Percentiles rank a stretch among this genome's conserved stretches.
These are phyloP conservation scores for Pachyrhizus erosus DNA, from an alignment of 306 rosid genomes.

Conservation along the genomic window DNA sequence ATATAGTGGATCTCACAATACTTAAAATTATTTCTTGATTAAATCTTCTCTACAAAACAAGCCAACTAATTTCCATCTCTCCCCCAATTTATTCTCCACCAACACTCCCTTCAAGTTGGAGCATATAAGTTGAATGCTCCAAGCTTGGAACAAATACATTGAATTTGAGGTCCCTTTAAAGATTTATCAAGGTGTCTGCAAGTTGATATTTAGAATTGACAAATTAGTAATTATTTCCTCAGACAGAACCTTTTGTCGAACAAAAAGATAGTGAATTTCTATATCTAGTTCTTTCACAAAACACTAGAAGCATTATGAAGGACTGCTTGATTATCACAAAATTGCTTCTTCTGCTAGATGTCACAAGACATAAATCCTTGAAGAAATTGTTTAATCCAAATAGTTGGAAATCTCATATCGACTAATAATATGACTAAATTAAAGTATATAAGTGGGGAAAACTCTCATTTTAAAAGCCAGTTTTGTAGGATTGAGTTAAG, in stretches of 20 bases:
- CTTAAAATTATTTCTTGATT: no score
- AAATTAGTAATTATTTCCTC: not conserved
- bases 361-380: not conserved
- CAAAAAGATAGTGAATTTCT: not conserved
- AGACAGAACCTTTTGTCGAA: not conserved
- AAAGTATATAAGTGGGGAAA: no score
- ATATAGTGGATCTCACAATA: no score
- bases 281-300: not conserved
- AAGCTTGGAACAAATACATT: not conserved
- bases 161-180: not conserved
- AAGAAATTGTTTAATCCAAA: not conserved
- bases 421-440: no score
- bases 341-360: not conserved
- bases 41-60: no score
- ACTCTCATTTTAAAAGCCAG: no score
- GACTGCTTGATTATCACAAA: not conserved
- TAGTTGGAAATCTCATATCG: no score
- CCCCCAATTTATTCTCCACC: no score
- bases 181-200: not conserved
- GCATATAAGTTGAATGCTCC: not conserved
- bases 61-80: no score
- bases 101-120: not conserved
- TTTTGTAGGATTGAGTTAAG: no score
- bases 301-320: not conserved
- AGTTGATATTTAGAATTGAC: not conserved